Evolutionary conservation across 768 basidiomycete species (phyloP).

Genomic region (Tulasnella sp.): DNA sequence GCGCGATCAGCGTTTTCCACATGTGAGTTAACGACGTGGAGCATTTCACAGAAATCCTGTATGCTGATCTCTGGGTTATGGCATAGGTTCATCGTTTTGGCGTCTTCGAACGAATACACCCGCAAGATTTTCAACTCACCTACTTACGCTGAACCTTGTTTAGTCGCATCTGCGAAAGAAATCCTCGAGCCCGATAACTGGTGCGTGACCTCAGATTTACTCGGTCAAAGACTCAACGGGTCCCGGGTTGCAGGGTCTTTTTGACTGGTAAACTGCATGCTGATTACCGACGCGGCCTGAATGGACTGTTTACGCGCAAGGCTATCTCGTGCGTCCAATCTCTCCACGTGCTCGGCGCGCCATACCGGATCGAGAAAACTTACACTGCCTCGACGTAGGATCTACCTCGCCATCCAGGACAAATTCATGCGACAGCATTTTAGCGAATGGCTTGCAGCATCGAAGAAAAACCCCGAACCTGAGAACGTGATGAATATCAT

Average conservation of each 20-base stretch:
- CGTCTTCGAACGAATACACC: constrained; percentile 81
- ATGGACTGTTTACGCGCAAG: constrained; percentile 85
- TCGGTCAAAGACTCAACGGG: not conserved
- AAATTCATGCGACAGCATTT: constrained; percentile 66
- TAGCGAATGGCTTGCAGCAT: constrained; percentile 52
- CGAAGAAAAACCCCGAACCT: constrained; percentile 40
- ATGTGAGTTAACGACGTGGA: constrained; percentile 49
- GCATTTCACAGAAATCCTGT: not conserved
- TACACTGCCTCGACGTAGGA: constrained; percentile 32
- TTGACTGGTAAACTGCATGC: constrained; percentile 86
- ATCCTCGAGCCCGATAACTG: constrained; percentile 80
- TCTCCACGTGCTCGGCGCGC: not conserved
- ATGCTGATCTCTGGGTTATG: not conserved
- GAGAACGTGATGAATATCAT: constrained; percentile 64
- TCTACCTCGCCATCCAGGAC: constrained; percentile 80
- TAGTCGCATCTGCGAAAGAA: constrained; percentile 83
- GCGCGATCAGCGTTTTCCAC: constrained; percentile 91
- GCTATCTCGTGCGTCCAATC: constrained; percentile 57
- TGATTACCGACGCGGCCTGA: constrained; percentile 84
- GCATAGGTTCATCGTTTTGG: constrained; percentile 95
- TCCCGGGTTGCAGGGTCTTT: constrained; percentile 65
- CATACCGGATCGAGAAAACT: not conserved
- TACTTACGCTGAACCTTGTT: constrained; percentile 80
- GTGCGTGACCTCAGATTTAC: constrained; percentile 30
- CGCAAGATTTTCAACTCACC: constrained; percentile 97